Base-by-base conservation (phyloP, 768 basidiomycete genomes). In the Daedaleopsis nitida region DNA sequence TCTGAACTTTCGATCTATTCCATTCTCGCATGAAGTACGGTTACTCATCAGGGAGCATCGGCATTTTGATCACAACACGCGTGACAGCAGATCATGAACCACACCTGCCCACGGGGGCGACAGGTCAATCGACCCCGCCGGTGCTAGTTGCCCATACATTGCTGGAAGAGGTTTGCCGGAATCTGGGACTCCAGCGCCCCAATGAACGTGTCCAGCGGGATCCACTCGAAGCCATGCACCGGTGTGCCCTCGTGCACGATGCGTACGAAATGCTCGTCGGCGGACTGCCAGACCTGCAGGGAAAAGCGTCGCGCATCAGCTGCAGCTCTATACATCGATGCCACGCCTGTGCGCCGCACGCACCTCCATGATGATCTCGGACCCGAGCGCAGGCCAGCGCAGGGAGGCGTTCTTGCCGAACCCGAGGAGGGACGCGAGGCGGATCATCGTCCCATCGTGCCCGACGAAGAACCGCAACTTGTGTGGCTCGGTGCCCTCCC, bases 341-440 rank as follows among this genome's bases (percentile, higher is more conserved):
- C 3, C 27, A 32, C 7, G 27, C 27, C 27, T 7, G 27, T 32
- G 27, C 7, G 27, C 27, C 27, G 27, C 27, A 32, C 75, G 43
- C 60, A 75, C 80, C 77, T 81, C 80, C 71, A 80, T 76, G 52
- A 79, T 59, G n/a, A 81, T 74, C 65, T 81, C 80, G 17, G 76
- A 77, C 3, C 80, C 80, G 57, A 81, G 70, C 0, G 82, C 79
- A 0, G 82, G 81, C 81, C 81, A 83, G 38, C 78, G 74, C 55
- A 81, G 60, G 2, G 67, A 66, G 9, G 60, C 60, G 19, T 58
- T 47, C 24, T 68, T 67, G 16, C 77, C 78, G 23, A 81, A 67
- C 4, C 81, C 80, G 2, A 82, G 73, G 9, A 76, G 76, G 1
- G 76, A 71, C 2, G 74, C 70, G 11, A 76, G 69, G 21, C 75